Base-by-base conservation (phyloP, 257 asterid genomes). In the Nicotiana knightiana region DNA sequence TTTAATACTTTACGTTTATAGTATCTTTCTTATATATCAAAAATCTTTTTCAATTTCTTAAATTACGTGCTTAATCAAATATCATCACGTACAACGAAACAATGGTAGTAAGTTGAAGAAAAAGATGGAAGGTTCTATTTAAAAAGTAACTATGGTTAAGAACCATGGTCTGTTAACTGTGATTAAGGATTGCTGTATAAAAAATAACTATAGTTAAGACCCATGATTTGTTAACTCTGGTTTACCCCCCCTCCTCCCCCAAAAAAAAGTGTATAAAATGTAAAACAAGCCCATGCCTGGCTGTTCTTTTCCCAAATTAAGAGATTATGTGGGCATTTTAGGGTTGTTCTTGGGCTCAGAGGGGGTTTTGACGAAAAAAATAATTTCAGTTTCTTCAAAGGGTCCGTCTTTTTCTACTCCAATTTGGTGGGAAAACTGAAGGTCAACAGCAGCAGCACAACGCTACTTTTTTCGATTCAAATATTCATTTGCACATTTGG, bases 381-480 rank as follows among this genome's bases (percentile, higher is more conserved):
- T 78, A 79, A 11, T 62, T 85, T 80, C 70, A 85, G 67, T 70
- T 78, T 68, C 86, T 67, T 78, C 62, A 79, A 43, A 81, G 67
- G 67, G 83, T 67, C 83, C 6, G 76, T 62, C 79, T 37, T 35
- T 87, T 86, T 83, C 76, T 81, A 85, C 73, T 79, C 79, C 85
- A 83, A 71, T 83, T 89, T 85, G 90, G 90, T 67, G 90, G 89
- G 84, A 86, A 84, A 86, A 81, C 51, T 79, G 82, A 80, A 81
- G 80, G 82, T 59, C 80, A 61, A 24, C 86, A 79, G 66, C 80
- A 67, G 80, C 83, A 62, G 18, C 51, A 43, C 2, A 43, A 43
- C 51, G 51, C 51, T 43, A 2, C 79, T 65, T 65, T 82, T 64
- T 63, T 46, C 7, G 86, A 76, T 87, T 89, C 87, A 77, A 84